A percentile compares a stretch with the other conserved stretches of the same genome.
These are phyloP conservation scores for Sphagnum fallax DNA, from an alignment of 228 moss, liverwort and hornwort species.

Conservation along the genomic window DNA sequence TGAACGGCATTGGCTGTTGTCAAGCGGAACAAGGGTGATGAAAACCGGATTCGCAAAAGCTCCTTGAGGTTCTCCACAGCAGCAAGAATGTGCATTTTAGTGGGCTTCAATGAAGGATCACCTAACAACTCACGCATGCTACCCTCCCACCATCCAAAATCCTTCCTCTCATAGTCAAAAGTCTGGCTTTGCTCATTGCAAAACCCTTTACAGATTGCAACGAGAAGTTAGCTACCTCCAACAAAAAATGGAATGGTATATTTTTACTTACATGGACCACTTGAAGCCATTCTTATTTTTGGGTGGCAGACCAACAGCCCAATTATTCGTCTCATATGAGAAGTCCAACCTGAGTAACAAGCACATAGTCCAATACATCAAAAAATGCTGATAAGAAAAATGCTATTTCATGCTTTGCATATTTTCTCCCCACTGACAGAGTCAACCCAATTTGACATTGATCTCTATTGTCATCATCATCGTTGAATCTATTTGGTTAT, in stretches of 20 bases:
- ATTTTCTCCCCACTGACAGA: too few relatives aligned
- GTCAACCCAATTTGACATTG: too few relatives aligned
- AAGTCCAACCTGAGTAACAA: constrained; percentile 67
- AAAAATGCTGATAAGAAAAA: not conserved
- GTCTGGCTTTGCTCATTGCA: not conserved
- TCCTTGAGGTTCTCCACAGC: constrained; percentile 81
- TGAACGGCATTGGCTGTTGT: constrained; percentile 61
- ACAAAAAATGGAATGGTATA: too few relatives aligned
- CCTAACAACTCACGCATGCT: constrained; percentile 69
- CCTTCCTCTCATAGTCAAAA: not conserved
- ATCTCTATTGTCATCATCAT: too few relatives aligned
- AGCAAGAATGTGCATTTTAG: constrained; percentile 68
- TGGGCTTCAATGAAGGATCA: constrained; percentile 58
- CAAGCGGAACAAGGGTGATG: constrained; percentile 82
- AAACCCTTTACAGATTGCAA: too few relatives aligned
- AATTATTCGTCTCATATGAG: constrained; percentile 80
- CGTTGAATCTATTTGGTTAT: too few relatives aligned
- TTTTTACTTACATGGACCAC: constrained; percentile 62
- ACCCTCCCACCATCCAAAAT: not conserved
- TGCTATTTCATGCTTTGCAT: too few relatives aligned
- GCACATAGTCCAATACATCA: not conserved
- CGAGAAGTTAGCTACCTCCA: too few relatives aligned
- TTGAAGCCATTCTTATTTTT: constrained; percentile 71
- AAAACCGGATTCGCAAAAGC: constrained; percentile 72
- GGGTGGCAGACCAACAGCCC: constrained; percentile 92